phyloP scores from a whole-genome alignment of 345 rosid genomes.

The Abelmoschus esculentus region DNA sequence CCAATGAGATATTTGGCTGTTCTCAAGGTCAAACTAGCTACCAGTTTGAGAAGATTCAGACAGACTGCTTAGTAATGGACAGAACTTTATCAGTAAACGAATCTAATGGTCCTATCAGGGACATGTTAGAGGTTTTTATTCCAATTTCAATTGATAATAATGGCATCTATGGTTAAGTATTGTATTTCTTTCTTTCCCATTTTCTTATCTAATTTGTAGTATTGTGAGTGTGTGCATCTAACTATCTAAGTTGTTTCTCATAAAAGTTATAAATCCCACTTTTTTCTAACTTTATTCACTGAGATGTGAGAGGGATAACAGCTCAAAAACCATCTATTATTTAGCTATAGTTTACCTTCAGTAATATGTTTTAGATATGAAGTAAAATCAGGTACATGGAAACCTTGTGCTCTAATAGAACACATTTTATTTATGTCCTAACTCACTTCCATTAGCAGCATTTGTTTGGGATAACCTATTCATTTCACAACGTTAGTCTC shows the following conservation, averaged over 20 bases:
- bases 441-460: not conserved
- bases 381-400: not conserved
- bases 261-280: too few species aligned
- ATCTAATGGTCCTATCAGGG: conserved; percentile 37
- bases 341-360: too few species aligned
- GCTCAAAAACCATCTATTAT: too few species aligned
- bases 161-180: not conserved
- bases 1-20: conserved; percentile 41
- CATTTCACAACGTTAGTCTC: not conserved
- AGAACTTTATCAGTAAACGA: conserved; percentile 33
- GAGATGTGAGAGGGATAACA: too few species aligned
- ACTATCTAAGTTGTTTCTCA: too few species aligned
- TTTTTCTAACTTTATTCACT: too few species aligned
- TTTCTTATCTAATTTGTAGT: not conserved
- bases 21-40: conserved; percentile 28
- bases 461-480: not conserved
- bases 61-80: conserved; percentile 30
- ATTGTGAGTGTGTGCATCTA: not conserved
- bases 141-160: not conserved
- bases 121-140: conserved; percentile 39
- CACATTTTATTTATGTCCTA: not conserved
- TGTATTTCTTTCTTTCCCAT: not conserved
- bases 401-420: not conserved
- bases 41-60: conserved; percentile 30
- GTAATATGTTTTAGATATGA: not conserved